Evolutionary conservation across 352 stramenopile species (phyloP), one percentile per base, ranked within the genome.

Genomic region (Pilasporangium apinafurcum): DNA sequence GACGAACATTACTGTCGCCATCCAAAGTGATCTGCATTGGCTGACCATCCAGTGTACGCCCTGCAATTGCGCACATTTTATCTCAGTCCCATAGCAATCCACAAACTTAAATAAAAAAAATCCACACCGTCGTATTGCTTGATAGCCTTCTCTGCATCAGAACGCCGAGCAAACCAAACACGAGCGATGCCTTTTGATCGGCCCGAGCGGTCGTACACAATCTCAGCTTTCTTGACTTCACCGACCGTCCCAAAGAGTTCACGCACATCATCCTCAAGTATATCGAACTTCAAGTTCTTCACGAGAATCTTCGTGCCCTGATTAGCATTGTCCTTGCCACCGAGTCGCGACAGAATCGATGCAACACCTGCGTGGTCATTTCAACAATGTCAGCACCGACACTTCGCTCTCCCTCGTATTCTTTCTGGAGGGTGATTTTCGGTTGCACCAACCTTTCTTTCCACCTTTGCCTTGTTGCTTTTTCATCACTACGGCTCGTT

Each of bases 211-310:
- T 91, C 78, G 56, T 88, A 88, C 43, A 86, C 68, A 45, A 91
- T 88, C 63, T 91, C 78, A 8, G 75, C 62, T 53, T 91, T 88
- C 22, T 55, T 66, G 34, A 91, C 78, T 38, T 86, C 70, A 43
- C 78, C 78, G 8, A 91, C 75, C 41, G 73, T 91, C 34, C 59
- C 61, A 41, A 91, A 91, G 26, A 91, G 68, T 62, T 88, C 78
- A 27, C 75, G 70, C 17, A 91, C 66, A 43, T 91, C 78, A 48
- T 91, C 78, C 49, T 91, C 78, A 20, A 91, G 48, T 20, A 91
- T 86, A 50, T 91, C 78, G 37, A 80, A 88, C 53, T 88, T 88
- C 10, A 91, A 67, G 59, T 91, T 91, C 53, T 85, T 83, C 43
- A 91, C 78, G 27, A 91, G 47, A 31, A 91, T 86, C 54, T 86